These are phyloP conservation scores for Calonectria multiphialidica DNA, from an alignment of 2,329 filamentous ascomycete species.

Conservation along the genomic window DNA sequence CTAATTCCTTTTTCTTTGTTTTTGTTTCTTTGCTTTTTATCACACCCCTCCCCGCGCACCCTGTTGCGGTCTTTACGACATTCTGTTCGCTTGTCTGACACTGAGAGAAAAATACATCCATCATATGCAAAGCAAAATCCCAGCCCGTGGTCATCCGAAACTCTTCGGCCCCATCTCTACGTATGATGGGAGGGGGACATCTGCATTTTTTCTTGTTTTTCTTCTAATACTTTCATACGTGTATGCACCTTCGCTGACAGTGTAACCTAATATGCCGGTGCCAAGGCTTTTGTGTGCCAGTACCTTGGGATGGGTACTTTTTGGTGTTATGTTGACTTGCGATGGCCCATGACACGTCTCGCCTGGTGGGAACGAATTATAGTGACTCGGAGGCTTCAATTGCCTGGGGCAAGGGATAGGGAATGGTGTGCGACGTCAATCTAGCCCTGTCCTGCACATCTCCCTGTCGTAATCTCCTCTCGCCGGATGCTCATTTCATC, in stretches of 20 bases:
- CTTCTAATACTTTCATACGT: background rate
- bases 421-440: conserved; percentile 24
- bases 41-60: background rate
- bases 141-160: conserved; percentile 29
- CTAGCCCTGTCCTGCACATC: conserved; percentile 29
- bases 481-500: conserved; percentile 6
- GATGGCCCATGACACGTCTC: background rate
- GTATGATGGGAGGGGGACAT: conserved; percentile 15
- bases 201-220: conserved; percentile 9
- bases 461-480: conserved; percentile 29
- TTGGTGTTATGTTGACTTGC: background rate
- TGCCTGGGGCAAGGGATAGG: conserved; percentile 10
- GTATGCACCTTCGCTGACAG: background rate
- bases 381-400: background rate
- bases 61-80: background rate
- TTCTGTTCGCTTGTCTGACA: background rate
- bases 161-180: conserved; percentile 21
- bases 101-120: background rate
- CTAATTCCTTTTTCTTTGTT: background rate
- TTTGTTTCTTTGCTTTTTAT: background rate
- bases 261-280: background rate
- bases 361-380: background rate
- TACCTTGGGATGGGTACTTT: background rate
- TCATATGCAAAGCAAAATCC: background rate
- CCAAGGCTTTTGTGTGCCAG: background rate